Conservation (phyloP, 169 alveolate genomes). For the Plasmodium billcollinsi region DNA sequence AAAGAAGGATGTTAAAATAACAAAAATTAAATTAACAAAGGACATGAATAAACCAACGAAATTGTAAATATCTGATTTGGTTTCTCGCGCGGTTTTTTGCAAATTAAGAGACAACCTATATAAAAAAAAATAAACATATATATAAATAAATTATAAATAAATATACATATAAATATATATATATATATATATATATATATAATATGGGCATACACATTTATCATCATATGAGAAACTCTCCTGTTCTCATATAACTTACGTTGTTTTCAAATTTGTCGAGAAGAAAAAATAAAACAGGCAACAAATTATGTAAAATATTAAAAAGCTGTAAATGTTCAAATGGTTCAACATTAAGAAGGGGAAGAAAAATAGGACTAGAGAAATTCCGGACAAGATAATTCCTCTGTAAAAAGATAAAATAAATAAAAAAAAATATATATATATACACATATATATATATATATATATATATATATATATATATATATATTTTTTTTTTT, state of each 20-base stretch:
- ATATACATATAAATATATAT: neutral
- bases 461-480: neutral
- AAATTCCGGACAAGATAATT: constrained; percentile 39
- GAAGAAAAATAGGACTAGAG: constrained; percentile 33
- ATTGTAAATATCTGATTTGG: constrained; percentile 39
- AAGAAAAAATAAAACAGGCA: constrained; percentile 47
- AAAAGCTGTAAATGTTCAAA: constrained; percentile 47
- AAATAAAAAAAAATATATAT: constrained; percentile 1
- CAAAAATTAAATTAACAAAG: constrained; percentile 35
- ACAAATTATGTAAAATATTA: constrained; percentile 50
- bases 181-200: too few species aligned
- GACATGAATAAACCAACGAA: constrained; percentile 65
- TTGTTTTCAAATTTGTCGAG: constrained; percentile 52
- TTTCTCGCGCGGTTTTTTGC: constrained; percentile 20
- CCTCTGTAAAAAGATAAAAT: constrained; percentile 32
- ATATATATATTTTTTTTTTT: neutral
- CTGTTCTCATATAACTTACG: constrained; percentile 15
- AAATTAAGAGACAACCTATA: constrained; percentile 23
- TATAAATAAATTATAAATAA: too few species aligned
- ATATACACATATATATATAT: neutral
- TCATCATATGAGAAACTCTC: neutral
- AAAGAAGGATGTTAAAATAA: constrained; percentile 10
- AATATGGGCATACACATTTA: too few species aligned
- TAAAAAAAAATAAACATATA: neutral
- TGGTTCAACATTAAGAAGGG: constrained; percentile 51